These are phyloP conservation scores for Rubus parviflorus DNA, from an alignment of 306 rosid species.

Conservation along the genomic window DNA sequence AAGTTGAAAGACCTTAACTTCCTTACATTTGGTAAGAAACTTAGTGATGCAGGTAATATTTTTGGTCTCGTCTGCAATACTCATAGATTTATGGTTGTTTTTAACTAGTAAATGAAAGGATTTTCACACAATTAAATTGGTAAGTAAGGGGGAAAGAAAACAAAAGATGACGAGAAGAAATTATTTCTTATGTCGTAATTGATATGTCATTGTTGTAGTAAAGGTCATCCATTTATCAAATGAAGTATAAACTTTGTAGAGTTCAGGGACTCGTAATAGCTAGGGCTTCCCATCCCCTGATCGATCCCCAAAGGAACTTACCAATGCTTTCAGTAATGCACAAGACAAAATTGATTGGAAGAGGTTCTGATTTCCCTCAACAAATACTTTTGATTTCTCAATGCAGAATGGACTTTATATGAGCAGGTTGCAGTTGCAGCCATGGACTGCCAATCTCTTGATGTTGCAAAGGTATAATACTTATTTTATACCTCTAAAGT, in stretches of 20 bases:
- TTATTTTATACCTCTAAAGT: neutral
- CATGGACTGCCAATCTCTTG: conserved; percentile 82
- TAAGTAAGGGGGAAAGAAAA: neutral
- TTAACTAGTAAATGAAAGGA: neutral
- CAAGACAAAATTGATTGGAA: neutral
- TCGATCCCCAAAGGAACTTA: too few species aligned
- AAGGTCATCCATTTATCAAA: too few species aligned
- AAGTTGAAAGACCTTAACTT: neutral
- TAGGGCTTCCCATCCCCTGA: too few species aligned
- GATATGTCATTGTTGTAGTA: too few species aligned
- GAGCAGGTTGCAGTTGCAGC: conserved; percentile 99
- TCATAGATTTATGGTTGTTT: neutral
- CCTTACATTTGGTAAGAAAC: too few species aligned
- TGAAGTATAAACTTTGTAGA: too few species aligned
- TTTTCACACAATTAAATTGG: neutral
- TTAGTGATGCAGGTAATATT: neutral
- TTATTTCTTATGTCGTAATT: too few species aligned
- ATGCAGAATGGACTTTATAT: conserved; percentile 86
- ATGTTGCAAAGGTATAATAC: conserved; percentile 75
- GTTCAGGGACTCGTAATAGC: too few species aligned
- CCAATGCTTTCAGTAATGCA: too few species aligned
- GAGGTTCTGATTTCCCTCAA: conserved; percentile 13
- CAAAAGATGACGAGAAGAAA: too few species aligned
- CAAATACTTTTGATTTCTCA: conserved; percentile 24
- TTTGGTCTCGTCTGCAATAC: neutral